phyloP scores from a whole-genome alignment of 192 early-diverging fungal species.

The Globomyces pollinis-pini region DNA sequence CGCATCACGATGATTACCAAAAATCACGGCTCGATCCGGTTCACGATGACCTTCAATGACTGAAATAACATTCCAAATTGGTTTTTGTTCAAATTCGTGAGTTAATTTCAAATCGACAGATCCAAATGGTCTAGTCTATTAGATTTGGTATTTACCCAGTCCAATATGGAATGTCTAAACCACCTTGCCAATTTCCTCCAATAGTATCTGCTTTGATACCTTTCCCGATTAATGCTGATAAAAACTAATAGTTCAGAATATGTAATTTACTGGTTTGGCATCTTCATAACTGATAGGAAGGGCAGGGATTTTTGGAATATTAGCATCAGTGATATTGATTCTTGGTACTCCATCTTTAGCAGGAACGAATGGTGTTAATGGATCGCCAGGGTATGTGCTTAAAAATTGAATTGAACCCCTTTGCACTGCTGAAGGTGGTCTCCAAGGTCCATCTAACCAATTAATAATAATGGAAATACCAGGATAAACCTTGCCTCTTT shows the following conservation, averaged over 20 bases:
- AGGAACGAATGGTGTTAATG: conserved; percentile 54
- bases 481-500: conserved; percentile 42
- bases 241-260: too few species aligned
- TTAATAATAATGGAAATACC: too few species aligned
- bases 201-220: conserved; percentile 30
- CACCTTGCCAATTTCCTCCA: conserved; percentile 40
- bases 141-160: too few species aligned
- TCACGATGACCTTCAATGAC: conserved; percentile 45
- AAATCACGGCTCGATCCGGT: conserved; percentile 38
- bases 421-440: conserved; percentile 46
- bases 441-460: conserved; percentile 54
- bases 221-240: conserved; percentile 37
- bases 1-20: conserved; percentile 61
- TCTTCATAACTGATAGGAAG: conserved; percentile 57
- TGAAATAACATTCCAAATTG: conserved; percentile 57
- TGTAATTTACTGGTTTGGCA: conserved; percentile 46
- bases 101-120: conserved; percentile 41
- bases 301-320: conserved; percentile 49
- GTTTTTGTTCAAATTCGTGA: conserved; percentile 29
- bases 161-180: conserved; percentile 42
- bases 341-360: conserved; percentile 43
- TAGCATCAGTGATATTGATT: conserved; percentile 40
- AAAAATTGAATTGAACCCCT: conserved; percentile 46
- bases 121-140: conserved; percentile 26
- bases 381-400: conserved; percentile 45